Conservation (phyloP, 352 stramenopile genomes). For the Pythium rishiriense region DNA sequence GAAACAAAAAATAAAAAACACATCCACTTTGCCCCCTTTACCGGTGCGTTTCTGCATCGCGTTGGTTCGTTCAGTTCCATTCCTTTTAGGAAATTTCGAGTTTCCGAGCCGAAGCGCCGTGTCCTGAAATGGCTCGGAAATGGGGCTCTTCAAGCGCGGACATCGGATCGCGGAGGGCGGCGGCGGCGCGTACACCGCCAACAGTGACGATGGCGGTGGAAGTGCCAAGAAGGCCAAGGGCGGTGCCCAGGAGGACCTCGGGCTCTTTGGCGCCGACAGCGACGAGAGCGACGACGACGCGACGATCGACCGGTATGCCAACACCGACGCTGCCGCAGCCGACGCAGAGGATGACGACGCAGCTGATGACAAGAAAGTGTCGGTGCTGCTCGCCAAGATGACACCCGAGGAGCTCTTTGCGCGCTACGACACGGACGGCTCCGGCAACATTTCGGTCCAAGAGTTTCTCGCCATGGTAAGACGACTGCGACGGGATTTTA, state of each 20-base stretch:
- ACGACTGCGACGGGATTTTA: too few relatives aligned
- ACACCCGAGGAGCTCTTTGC: slow-evolving; percentile 89
- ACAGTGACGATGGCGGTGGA: background rate
- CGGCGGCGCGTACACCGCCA: slow-evolving; percentile 2
- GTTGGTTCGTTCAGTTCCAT: background rate
- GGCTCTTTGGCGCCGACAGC: slow-evolving; percentile 70
- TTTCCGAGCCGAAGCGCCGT: slow-evolving; percentile 1
- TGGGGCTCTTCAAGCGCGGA: slow-evolving; percentile 30
- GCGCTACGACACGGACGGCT: slow-evolving; percentile 91
- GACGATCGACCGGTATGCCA: slow-evolving; percentile 69
- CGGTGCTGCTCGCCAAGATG: slow-evolving; percentile 65
- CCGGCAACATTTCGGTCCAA: slow-evolving; percentile 86
- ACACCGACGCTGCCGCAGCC: slow-evolving; percentile 29
- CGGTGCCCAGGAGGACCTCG: slow-evolving; percentile 30
- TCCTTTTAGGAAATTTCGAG: background rate
- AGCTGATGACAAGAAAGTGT: slow-evolving; percentile 64
- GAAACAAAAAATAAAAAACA: too few relatives aligned
- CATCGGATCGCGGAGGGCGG: slow-evolving; percentile 24
- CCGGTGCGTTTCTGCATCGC: background rate
- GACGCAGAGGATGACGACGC: slow-evolving; percentile 26
- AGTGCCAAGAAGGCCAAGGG: background rate
- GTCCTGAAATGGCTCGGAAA: slow-evolving; percentile 2
- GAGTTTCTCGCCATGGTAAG: slow-evolving; percentile 89
- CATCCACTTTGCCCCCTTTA: background rate
- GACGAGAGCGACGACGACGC: slow-evolving; percentile 84